phyloP scores from a whole-genome alignment of 768 basidiomycete genomes.

The Boletus rubropictus region DNA sequence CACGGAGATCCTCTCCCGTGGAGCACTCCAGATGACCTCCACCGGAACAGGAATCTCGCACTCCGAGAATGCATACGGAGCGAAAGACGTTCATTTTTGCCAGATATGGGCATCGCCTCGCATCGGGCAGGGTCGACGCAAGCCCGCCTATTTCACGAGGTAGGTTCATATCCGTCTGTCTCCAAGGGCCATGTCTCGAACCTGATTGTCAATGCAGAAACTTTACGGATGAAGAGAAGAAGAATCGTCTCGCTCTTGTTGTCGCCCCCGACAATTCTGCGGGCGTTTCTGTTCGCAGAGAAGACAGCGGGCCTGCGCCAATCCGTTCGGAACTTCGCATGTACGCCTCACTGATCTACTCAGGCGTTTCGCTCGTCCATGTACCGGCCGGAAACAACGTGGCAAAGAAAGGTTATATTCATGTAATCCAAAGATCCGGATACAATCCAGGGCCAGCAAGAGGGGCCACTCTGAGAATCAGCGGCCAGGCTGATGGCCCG shows the following conservation, averaged over 20 bases:
- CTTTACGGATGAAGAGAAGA: constrained; percentile 80
- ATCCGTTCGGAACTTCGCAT: constrained; percentile 63
- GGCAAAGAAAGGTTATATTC: constrained; percentile 68
- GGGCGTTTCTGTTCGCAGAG: constrained; percentile 57
- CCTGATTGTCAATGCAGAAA: constrained; percentile 35
- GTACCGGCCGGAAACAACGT: constrained; percentile 36
- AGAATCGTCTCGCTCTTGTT: constrained; percentile 60
- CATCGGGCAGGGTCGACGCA: constrained; percentile 17
- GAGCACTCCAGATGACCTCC: constrained; percentile 87
- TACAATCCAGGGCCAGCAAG: constrained; percentile 55
- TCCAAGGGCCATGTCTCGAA: too few relatives aligned
- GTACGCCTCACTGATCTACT: constrained; percentile 69
- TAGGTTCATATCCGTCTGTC: constrained; percentile 9
- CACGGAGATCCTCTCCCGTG: constrained; percentile 80
- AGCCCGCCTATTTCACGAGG: constrained; percentile 83
- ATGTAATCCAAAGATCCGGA: constrained; percentile 80
- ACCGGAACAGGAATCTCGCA: constrained; percentile 91
- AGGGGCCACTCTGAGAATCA: constrained; percentile 57
- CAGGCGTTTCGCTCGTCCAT: constrained; percentile 49
- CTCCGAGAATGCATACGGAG: constrained; percentile 56
- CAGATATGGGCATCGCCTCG: constrained; percentile 66
- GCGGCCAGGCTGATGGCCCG: constrained; percentile 33
- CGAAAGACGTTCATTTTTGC: constrained; percentile 49
- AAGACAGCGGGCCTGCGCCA: constrained; percentile 76
- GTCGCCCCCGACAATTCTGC: constrained; percentile 66